Conservation (phyloP, 345 rosid species). For the Bretschneidera sinensis region DNA sequence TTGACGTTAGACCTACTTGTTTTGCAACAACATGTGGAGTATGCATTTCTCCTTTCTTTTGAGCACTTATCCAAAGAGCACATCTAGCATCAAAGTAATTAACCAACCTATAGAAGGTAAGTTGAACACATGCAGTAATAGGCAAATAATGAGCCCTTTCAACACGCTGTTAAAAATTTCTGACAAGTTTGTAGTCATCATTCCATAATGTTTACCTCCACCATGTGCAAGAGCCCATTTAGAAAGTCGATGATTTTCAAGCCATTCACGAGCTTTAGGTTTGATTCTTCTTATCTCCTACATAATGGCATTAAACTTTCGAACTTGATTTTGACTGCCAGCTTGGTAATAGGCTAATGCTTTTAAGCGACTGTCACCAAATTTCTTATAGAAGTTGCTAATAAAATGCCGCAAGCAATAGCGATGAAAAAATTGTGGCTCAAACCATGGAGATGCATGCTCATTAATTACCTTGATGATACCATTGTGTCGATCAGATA, state of each 20-base stretch:
- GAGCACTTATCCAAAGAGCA: not conserved
- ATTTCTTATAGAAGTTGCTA: not conserved
- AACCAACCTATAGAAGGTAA: too few species aligned
- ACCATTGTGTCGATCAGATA: too few species aligned
- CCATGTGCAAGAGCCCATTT: slow-evolving; percentile 2
- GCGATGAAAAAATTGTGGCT: slow-evolving; percentile 4
- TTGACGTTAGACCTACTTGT: too few species aligned
- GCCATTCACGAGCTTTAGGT: not conserved
- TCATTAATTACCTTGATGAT: too few species aligned
- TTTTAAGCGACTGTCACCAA: too few species aligned
- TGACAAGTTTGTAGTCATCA: not conserved
- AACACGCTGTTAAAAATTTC: not conserved
- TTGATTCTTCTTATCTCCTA: too few species aligned
- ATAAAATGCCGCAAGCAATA: slow-evolving; percentile 1
- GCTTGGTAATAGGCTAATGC: not conserved
- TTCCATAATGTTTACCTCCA: not conserved
- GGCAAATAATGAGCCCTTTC: too few species aligned
- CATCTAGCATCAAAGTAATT: not conserved
- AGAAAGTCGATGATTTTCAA: not conserved
- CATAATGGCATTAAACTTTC: not conserved
- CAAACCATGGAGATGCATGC: not conserved
- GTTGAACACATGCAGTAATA: too few species aligned
- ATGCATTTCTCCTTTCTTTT: not conserved
- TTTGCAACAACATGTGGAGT: slow-evolving; percentile 3
- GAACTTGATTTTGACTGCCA: not conserved